Percentiles rank a stretch among this genome's conserved stretches.
Evolutionary conservation across 1,284 basidiomycete species (phyloP).

Genomic region (Microbotryum violaceum): DNA sequence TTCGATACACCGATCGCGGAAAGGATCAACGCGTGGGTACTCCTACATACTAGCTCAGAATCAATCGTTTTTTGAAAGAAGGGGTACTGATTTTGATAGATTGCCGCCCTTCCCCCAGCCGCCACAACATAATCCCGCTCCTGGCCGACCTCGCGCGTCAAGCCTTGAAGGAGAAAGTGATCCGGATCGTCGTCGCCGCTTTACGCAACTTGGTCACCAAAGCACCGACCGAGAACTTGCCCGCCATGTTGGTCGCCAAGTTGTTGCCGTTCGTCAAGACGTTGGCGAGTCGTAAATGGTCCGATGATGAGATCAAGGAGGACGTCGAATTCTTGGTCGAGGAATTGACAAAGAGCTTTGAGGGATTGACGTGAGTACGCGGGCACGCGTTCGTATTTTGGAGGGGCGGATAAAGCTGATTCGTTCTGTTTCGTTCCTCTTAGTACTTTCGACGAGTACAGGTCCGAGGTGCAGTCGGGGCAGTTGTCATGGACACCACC

Average conservation of each 20-base stretch:
- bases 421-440: no score
- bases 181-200: slow-evolving; percentile 86
- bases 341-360: slow-evolving; percentile 70
- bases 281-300: slow-evolving; percentile 73
- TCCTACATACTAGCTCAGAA: no score
- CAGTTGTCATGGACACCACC: slow-evolving; percentile 88
- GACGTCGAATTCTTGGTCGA: slow-evolving; percentile 79
- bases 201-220: slow-evolving; percentile 84
- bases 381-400: neutral
- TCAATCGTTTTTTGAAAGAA: no score
- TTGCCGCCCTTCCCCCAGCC: slow-evolving; percentile 46
- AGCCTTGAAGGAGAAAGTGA: slow-evolving; percentile 96
- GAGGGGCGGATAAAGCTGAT: neutral
- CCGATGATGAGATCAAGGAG: slow-evolving; percentile 83
- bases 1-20: slow-evolving; percentile 80
- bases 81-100: neutral
- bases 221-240: slow-evolving; percentile 72
- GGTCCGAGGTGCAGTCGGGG: slow-evolving; percentile 79
- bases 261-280: slow-evolving; percentile 75
- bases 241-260: slow-evolving; percentile 84
- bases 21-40: slow-evolving; percentile 63
- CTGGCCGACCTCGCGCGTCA: slow-evolving; percentile 77
- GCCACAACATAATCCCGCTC: slow-evolving; percentile 81
- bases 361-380: slow-evolving; percentile 69
- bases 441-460: slow-evolving; percentile 93